Evolutionary conservation across 1,284 basidiomycete genomes (phyloP), one percentile per base, ranked within the genome.

Genomic region (Tylopilus orsonianus): DNA sequence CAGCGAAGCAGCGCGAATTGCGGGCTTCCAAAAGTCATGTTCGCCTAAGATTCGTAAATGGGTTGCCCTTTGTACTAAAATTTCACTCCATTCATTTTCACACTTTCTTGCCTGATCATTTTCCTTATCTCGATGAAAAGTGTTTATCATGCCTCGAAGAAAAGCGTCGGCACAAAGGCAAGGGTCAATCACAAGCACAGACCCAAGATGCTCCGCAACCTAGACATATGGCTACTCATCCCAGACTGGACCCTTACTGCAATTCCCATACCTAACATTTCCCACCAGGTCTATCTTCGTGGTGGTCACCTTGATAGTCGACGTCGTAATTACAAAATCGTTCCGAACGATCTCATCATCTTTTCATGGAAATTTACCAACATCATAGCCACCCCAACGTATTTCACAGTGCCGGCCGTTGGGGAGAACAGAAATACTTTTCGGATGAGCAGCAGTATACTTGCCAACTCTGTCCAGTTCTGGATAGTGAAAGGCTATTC

Each of bases 261-360:
- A 35, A 3, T 50, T 4, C 40, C 52, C 20, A 55, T 60, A 43
- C 56, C 58, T 32, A 66, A 63, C 50, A 83, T 86, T 55, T 80
- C 85, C 0, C 85, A 8, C 83, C 79, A n/a, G 89, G 87, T 12
- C 72, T 75, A 65, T 90, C 47, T 77, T 79, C 45, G 80, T 90
- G 62, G 88, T 86, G 90, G 63, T 93, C 93, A 0, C 84, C 90
- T 0, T 78, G 83, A 56, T 85, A 87, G 13, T 81, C 81, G 16
- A 83, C 85, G 7, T 90, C 88, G 10, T 95, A 83, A n/a, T 73
- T 95, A 85, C 75, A 93, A 94, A 75, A 88, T 97, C 58, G 87
- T 86, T 1, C 71, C 74, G 1, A 75, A 74, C 47, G 78, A 89
- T 58, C 74, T 74, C 48, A 80, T 96, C 61, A 96, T 91, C 14